A percentile compares a stretch with the other conserved stretches of the same genome.
Conservation (phyloP, 139 green algal species). For the Gonium pectorale region DNA sequence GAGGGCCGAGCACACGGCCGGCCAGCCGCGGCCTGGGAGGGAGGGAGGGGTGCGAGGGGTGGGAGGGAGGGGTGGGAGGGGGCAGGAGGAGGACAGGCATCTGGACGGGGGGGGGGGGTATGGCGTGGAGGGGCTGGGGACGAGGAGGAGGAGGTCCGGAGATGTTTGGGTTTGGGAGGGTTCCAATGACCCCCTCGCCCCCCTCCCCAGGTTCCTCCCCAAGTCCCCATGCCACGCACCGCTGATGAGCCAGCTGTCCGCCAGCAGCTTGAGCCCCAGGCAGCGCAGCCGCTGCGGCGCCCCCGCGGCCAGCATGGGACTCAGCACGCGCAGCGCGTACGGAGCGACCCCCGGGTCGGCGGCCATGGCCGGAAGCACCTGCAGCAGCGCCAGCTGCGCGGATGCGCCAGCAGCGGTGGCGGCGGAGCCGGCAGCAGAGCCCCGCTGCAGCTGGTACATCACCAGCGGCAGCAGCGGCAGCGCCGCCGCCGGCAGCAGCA, state of each 20-base stretch:
- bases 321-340: conserved; percentile 59
- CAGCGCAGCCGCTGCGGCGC: conserved; percentile 57
- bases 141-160: no score
- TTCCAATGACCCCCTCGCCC: background rate
- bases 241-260: conserved; percentile 55
- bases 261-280: conserved; percentile 59
- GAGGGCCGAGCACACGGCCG: conserved; percentile 37
- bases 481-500: conserved; percentile 40
- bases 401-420: background rate
- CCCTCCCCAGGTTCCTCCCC: background rate
- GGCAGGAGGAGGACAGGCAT: no score
- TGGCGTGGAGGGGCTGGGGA: no score
- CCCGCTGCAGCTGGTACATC: conserved; percentile 39
- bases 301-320: conserved; percentile 42
- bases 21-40: conserved; percentile 62
- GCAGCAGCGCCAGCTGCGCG: conserved; percentile 52
- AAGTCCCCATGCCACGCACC: conserved; percentile 3
- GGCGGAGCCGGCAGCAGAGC: background rate
- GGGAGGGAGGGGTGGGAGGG: no score
- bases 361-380: conserved; percentile 50
- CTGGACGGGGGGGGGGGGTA: no score
- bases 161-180: no score
- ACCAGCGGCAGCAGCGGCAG: conserved; percentile 52
- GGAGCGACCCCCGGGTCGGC: conserved; percentile 52
- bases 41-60: no score